These are phyloP conservation scores for Neurospora tetraspora DNA, from an alignment of 495 filamentous ascomycete species.

Conservation along the genomic window DNA sequence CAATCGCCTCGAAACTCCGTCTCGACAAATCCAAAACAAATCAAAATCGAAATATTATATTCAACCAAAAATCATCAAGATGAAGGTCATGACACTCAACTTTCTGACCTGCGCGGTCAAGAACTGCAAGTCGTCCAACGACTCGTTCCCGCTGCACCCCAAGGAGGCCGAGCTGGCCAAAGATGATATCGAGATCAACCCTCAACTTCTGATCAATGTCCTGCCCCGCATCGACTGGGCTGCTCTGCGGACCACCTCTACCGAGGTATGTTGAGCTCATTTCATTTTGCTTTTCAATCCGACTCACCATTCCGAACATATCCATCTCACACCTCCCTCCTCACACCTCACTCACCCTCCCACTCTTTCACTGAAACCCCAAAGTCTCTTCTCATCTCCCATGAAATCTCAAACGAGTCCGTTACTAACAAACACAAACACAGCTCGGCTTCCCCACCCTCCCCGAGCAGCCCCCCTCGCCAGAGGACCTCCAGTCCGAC, in stretches of 20 bases:
- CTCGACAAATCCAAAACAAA: not conserved
- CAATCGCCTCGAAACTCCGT: not conserved
- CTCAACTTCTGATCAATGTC: constrained; percentile 68
- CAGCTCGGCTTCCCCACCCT: constrained; percentile 78
- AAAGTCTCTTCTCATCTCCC: too few species aligned
- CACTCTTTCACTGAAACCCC: not conserved
- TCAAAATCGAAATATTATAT: not conserved
- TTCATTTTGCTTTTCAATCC: constrained; percentile 5
- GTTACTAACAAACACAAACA: not conserved
- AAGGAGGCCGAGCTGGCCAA: constrained; percentile 80
- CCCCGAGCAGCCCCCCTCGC: constrained; percentile 49
- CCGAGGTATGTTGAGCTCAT: constrained; percentile 53
- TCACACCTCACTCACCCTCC: not conserved
- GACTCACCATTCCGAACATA: not conserved
- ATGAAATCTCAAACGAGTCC: not conserved
- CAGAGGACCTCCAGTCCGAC: constrained; percentile 48
- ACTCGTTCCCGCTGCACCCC: constrained; percentile 83
- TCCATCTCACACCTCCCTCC: not conserved
- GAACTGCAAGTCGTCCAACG: constrained; percentile 67
- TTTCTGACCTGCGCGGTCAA: constrained; percentile 96
- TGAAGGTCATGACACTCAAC: constrained; percentile 96
- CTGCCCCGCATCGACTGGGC: constrained; percentile 84
- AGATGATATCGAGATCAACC: constrained; percentile 69
- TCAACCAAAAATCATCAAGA: constrained; percentile 28
- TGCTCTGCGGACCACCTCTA: constrained; percentile 57